Conservation (phyloP, 2,329 filamentous ascomycete genomes). For the Triangularia setosa region DNA sequence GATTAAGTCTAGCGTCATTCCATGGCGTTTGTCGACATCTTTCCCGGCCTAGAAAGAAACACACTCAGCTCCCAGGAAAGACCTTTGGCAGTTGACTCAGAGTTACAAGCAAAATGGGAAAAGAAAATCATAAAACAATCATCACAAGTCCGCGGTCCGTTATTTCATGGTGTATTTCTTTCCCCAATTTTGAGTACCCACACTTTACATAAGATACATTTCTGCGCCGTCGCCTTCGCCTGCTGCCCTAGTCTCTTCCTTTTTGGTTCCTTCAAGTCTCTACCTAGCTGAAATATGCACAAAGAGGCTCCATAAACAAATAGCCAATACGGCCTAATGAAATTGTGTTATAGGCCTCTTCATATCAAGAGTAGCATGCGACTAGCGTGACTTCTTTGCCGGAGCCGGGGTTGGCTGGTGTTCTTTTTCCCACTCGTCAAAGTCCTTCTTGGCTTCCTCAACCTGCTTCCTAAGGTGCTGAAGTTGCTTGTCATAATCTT, state of each 20-base stretch:
- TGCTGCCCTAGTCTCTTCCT: not conserved
- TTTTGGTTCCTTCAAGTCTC: not conserved
- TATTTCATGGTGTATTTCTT: not conserved
- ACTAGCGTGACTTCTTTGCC: not conserved
- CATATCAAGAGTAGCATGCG: not conserved
- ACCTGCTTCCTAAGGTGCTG: constrained; percentile 70
- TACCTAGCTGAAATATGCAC: not conserved
- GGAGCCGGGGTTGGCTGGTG: constrained; percentile 39
- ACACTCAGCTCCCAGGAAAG: not conserved
- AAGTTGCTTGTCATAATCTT: constrained; percentile 78
- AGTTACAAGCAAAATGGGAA: not conserved
- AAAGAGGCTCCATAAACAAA: not conserved
- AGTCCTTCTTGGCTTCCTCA: constrained; percentile 58
- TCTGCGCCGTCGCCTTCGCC: not conserved
- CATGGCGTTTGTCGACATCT: not conserved
- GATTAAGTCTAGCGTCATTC: not conserved
- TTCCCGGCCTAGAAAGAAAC: too few species aligned
- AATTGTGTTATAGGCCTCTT: not conserved
- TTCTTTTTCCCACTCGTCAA: constrained; percentile 52
- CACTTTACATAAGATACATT: not conserved
- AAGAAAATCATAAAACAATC: not conserved
- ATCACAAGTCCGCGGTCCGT: not conserved
- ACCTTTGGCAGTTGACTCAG: not conserved
- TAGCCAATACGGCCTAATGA: not conserved
- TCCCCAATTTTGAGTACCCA: not conserved